Percentiles rank a stretch among this genome's conserved stretches.
Evolutionary conservation across 2,329 filamentous ascomycete genomes (phyloP).

Genomic region (Ophiocordyceps camponoti-floridani): DNA sequence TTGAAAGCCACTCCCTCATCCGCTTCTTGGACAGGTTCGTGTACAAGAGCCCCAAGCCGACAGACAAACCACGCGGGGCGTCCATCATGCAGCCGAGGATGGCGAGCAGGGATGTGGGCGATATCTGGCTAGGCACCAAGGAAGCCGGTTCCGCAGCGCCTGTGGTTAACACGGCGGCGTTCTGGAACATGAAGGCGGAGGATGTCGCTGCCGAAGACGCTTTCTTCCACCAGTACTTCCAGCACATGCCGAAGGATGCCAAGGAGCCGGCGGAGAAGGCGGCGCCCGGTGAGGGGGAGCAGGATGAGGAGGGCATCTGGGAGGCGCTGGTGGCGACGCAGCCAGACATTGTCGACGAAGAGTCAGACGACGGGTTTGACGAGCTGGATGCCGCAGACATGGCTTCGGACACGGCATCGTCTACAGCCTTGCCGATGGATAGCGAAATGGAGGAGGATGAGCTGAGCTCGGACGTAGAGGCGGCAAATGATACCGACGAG

Average conservation of each 20-base stretch:
- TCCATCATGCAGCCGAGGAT: slow-evolving; percentile 93
- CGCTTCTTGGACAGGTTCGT: slow-evolving; percentile 96
- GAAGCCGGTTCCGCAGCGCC: slow-evolving; percentile 16
- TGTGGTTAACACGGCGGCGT: slow-evolving; percentile 65
- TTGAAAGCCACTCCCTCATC: slow-evolving; percentile 77
- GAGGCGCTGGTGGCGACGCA: slow-evolving; percentile 69
- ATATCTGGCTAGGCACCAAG: slow-evolving; percentile 37
- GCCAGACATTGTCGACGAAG: slow-evolving; percentile 41
- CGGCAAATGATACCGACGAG: slow-evolving; percentile 11
- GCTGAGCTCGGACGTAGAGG: slow-evolving; percentile 22
- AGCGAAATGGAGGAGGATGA: slow-evolving; percentile 29
- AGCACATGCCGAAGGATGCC: slow-evolving; percentile 44
- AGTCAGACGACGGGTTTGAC: slow-evolving; percentile 30
- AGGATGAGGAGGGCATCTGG: slow-evolving; percentile 73
- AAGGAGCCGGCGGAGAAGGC: slow-evolving; percentile 37
- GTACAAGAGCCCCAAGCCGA: slow-evolving; percentile 81
- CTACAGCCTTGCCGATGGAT: slow-evolving; percentile 17
- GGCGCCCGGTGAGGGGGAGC: slow-evolving; percentile 28
- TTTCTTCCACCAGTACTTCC: slow-evolving; percentile 98
- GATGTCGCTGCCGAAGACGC: slow-evolving; percentile 82
- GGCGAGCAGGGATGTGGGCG: slow-evolving; percentile 31
- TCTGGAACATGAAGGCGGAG: slow-evolving; percentile 81
- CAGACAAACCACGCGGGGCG: slow-evolving; percentile 48
- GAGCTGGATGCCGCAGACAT: slow-evolving; percentile 30
- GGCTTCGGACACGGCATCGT: slow-evolving; percentile 27